A percentile compares a stretch with the other conserved stretches of the same genome.
Evolutionary conservation across 805 yeast species (phyloP).

Genomic region (Naumovozyma castellii): DNA sequence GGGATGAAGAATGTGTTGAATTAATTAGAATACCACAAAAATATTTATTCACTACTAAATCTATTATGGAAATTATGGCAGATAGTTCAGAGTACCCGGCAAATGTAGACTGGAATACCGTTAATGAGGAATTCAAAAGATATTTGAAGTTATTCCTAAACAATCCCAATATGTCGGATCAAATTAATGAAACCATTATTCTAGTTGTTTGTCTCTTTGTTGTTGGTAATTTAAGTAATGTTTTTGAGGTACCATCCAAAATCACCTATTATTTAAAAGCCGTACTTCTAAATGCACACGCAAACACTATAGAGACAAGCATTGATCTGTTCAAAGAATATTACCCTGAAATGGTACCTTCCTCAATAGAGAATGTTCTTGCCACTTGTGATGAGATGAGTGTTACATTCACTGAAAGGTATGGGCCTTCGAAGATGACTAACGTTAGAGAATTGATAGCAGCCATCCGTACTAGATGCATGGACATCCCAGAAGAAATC

Average conservation of each 20-base stretch:
- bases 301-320: slow-evolving; percentile 5
- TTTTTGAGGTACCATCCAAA: slow-evolving; percentile 13
- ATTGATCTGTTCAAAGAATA: slow-evolving; percentile 9
- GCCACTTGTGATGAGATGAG: background rate
- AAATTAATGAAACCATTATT: slow-evolving; percentile 16
- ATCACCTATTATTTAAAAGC: slow-evolving; percentile 14
- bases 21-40: slow-evolving; percentile 34
- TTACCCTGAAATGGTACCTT: slow-evolving; percentile 2
- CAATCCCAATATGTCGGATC: slow-evolving; percentile 5
- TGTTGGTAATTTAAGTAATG: slow-evolving; percentile 6
- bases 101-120: slow-evolving; percentile 19
- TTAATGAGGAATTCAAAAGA: slow-evolving; percentile 21
- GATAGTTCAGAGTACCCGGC: slow-evolving; percentile 17
- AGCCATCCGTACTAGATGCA: slow-evolving; percentile 48
- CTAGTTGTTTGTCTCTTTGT: slow-evolving; percentile 15
- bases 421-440: too few species aligned
- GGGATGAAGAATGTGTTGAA: slow-evolving; percentile 13
- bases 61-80: slow-evolving; percentile 12
- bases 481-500: slow-evolving; percentile 51
- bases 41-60: slow-evolving; percentile 27
- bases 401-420: background rate
- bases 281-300: slow-evolving; percentile 14
- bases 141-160: slow-evolving; percentile 24
- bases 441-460: too few species aligned
- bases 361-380: background rate